Evolutionary conservation across 116 monocot species (phyloP).

Genomic region (Dioscorea cayenensis): DNA sequence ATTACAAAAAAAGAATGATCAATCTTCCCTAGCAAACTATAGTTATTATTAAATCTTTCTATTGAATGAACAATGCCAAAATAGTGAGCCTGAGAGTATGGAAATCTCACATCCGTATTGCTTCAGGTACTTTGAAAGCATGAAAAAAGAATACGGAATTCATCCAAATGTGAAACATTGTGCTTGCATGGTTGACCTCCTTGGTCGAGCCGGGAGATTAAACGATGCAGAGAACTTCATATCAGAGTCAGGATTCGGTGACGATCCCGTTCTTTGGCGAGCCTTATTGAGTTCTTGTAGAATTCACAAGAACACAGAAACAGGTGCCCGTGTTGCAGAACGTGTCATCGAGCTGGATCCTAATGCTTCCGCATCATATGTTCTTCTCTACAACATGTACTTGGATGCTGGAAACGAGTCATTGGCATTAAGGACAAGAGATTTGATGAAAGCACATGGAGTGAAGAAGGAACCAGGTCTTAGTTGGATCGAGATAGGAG

Average conservation of each 20-base stretch:
- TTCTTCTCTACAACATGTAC: conserved; percentile 21
- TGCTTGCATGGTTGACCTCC: conserved; percentile 18
- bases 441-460: conserved; percentile 14
- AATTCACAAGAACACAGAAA: conserved; percentile 3
- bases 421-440: conserved; percentile 14
- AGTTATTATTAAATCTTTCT: no score
- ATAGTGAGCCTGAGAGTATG: not conserved
- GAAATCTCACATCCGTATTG: not conserved
- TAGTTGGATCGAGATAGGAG: conserved; percentile 21
- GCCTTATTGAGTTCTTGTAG: conserved; percentile 23
- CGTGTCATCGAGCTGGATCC: conserved; percentile 19
- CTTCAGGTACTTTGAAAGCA: conserved; percentile 43
- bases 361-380: conserved; percentile 13
- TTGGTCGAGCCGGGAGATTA: conserved; percentile 14
- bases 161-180: conserved; percentile 34
- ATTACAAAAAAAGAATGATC: not conserved
- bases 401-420: conserved; percentile 1
- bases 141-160: conserved; percentile 37
- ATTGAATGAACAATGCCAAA: no score
- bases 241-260: conserved; percentile 8
- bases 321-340: conserved; percentile 7
- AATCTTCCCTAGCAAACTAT: not conserved
- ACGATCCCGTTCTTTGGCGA: conserved; percentile 16
- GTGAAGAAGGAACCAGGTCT: conserved; percentile 27
- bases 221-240: conserved; percentile 16